phyloP scores from a whole-genome alignment of 306 rosid genomes.

The Dalbergia oliveri region DNA sequence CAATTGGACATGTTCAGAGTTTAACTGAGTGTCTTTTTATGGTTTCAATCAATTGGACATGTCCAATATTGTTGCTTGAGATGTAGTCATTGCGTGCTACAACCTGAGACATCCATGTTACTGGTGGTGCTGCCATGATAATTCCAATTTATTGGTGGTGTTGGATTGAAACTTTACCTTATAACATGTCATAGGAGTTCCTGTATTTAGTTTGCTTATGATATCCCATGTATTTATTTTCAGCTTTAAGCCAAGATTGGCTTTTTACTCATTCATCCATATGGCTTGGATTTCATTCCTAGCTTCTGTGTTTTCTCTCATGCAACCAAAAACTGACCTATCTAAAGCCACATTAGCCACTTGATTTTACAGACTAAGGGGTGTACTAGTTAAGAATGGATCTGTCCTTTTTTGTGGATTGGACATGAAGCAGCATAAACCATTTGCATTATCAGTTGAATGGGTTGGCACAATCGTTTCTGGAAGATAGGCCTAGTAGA shows the following conservation, averaged over 20 bases:
- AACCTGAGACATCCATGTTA: background rate
- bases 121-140: background rate
- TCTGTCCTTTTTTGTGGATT: background rate
- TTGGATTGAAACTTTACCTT: background rate
- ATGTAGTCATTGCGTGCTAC: conserved; percentile 13
- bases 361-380: no score
- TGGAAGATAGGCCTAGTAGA: no score
- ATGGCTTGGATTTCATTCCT: no score
- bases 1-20: conserved; percentile 20
- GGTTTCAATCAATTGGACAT: background rate
- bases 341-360: no score
- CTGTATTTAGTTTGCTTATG: background rate
- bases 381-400: no score
- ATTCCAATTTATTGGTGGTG: background rate
- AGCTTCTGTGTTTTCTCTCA: no score
- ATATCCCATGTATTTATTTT: background rate
- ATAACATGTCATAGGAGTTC: background rate
- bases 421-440: background rate
- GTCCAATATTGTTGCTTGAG: background rate
- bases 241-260: background rate
- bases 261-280: no score
- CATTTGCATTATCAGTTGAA: background rate
- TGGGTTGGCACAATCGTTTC: background rate
- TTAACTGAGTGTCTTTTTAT: background rate
- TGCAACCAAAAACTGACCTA: no score